Evolutionary conservation across 331 rosid species (phyloP).

Genomic region (Quercus tomentella): DNA sequence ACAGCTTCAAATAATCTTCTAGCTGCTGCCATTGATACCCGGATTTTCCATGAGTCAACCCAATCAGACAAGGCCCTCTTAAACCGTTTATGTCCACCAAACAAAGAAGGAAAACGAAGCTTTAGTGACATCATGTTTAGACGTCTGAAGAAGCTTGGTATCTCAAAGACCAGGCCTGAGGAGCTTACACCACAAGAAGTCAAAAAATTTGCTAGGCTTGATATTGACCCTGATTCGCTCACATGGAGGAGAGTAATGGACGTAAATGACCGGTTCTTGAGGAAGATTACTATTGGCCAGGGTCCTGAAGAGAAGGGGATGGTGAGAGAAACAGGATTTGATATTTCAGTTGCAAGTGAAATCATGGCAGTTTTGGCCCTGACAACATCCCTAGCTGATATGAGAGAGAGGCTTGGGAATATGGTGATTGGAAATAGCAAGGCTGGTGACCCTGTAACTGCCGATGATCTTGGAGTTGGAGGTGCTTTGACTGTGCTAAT

Average conservation of each 20-base stretch:
- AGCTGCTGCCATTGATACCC: constrained; percentile 96
- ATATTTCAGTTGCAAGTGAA: constrained; percentile 97
- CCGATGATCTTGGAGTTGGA: constrained; percentile 97
- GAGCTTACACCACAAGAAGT: constrained; percentile 88
- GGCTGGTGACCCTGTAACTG: constrained; percentile 86
- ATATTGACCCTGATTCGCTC: constrained; percentile 74
- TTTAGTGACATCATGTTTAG: constrained; percentile 75
- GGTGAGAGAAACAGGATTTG: constrained; percentile 97
- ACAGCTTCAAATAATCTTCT: constrained; percentile 97
- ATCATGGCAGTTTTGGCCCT: constrained; percentile 99
- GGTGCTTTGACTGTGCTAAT: constrained; percentile 96
- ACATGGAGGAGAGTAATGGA: constrained; percentile 99
- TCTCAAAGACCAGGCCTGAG: constrained; percentile 81
- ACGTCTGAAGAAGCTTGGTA: constrained; percentile 75
- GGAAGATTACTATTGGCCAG: constrained; percentile 88
- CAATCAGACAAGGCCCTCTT: constrained; percentile 96
- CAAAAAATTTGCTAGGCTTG: constrained; percentile 85
- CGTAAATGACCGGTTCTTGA: constrained; percentile 84
- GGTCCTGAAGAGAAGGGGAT: constrained; percentile 98
- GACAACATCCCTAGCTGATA: constrained; percentile 86
- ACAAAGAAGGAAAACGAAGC: constrained; percentile 84
- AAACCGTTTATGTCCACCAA: constrained; percentile 86
- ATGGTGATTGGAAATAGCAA: constrained; percentile 95
- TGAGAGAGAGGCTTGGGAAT: constrained; percentile 95
- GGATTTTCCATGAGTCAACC: constrained; percentile 86